phyloP scores from a whole-genome alignment of 2,329 filamentous ascomycete species.

The Colletotrichum falcatum region DNA sequence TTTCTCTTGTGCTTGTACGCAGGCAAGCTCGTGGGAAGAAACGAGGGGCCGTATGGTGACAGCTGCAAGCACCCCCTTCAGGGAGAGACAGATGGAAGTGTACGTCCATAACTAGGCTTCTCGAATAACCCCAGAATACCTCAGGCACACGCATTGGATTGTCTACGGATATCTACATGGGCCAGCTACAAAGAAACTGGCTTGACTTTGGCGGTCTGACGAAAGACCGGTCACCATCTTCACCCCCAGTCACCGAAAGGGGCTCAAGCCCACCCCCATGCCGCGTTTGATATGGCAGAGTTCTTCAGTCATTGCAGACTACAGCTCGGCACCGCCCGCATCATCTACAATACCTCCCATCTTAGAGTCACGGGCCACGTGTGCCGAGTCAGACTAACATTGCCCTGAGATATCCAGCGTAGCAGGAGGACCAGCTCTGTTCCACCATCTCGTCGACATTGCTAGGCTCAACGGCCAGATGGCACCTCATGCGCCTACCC shows the following conservation, averaged over 20 bases:
- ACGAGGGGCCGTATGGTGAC: constrained; percentile 53
- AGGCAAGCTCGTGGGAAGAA: constrained; percentile 52
- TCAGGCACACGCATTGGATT: constrained; percentile 44
- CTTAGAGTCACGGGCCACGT: constrained; percentile 55
- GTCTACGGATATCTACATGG: constrained; percentile 51
- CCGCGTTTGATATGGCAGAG: constrained; percentile 5
- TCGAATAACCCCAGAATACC: constrained; percentile 54
- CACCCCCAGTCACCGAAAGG: not conserved
- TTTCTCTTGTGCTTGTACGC: constrained; percentile 53
- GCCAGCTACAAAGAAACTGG: constrained; percentile 46
- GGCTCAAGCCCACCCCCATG: not conserved
- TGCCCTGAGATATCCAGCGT: constrained; percentile 31
- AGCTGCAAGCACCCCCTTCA: constrained; percentile 54
- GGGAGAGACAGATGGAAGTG: constrained; percentile 46
- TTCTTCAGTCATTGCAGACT: not conserved
- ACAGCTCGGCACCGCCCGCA: constrained; percentile 6
- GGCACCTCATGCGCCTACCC: constrained; percentile 63
- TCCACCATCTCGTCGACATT: constrained; percentile 49
- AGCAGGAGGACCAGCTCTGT: constrained; percentile 58
- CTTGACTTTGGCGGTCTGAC: constrained; percentile 42
- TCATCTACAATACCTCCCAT: constrained; percentile 1
- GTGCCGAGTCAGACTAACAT: constrained; percentile 64
- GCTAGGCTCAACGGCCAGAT: constrained; percentile 44
- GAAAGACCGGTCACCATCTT: constrained; percentile 14
- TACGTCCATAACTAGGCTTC: constrained; percentile 48